phyloP scores from a whole-genome alignment of 2,329 filamentous ascomycete species.

The Botrytis aclada region DNA sequence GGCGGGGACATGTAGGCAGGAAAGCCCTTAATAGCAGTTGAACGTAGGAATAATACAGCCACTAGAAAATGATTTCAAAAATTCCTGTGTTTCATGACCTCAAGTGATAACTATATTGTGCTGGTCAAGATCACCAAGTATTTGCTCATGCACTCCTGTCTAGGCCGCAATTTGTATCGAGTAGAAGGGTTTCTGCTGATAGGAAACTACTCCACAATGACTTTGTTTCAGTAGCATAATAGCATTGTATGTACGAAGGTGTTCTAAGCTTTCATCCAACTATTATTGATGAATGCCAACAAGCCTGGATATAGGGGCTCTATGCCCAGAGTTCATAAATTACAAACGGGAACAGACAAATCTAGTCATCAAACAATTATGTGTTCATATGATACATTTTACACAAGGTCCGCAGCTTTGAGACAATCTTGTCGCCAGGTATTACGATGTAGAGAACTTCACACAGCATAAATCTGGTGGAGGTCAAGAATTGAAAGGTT shows the following conservation, averaged over 20 bases:
- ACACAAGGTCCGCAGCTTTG: neutral
- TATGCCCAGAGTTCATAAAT: neutral
- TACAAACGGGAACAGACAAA: neutral
- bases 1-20: neutral
- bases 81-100: neutral
- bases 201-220: neutral
- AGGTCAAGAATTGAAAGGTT: neutral
- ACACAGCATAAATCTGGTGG: conserved; percentile 6
- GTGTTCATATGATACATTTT: neutral
- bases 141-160: neutral
- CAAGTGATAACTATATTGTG: neutral
- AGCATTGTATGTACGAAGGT: neutral
- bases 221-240: neutral
- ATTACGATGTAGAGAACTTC: conserved; percentile 8
- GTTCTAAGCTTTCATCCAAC: neutral
- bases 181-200: neutral
- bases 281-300: neutral
- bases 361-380: neutral
- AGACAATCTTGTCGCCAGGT: neutral
- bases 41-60: neutral
- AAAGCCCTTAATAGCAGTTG: neutral
- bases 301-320: neutral
- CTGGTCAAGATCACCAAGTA: neutral
- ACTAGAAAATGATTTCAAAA: neutral
- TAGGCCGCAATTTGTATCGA: neutral